Evolutionary conservation across 2,329 filamentous ascomycete species (phyloP), one percentile per base, ranked within the genome.

Genomic region (Cadophora sp.): DNA sequence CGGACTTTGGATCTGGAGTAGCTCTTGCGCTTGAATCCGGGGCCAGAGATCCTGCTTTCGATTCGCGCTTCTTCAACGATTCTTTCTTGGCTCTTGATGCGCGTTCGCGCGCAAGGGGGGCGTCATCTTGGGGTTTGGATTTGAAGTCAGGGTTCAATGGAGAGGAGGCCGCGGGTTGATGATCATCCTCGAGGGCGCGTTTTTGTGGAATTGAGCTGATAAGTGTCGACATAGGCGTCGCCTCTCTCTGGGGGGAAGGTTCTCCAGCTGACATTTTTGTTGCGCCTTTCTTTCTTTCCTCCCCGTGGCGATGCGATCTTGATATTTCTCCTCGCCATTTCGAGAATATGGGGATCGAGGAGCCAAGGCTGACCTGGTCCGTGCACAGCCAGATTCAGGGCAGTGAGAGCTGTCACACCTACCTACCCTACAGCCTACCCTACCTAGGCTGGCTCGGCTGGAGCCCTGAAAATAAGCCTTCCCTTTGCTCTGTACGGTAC

Each of bases 141-240:
- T 82, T 86, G 69, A 84, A 83, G 55, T 90, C 87, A 56, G 89
- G 88, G 73, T 94, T 94, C 69, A 94, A 85, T 33, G 91, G 91
- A 13, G 91, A 94, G 2, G 91, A 88, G 1, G 93, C 83, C 14
- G 88, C 84, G 4, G 91, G 91, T 68, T 85, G 85, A 78, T 94
- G 89, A 75, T 87, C 87, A 73, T 92, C 90, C 68, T 91, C 89
- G 36, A 91, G 82, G 24, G 83, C 81, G 67, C 89, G 88, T 74
- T 91, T 91, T 75, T 90, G 85, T 3, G 89, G 87, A 27, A 90
- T 80, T 11, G 83, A 83, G 60, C 83, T 80, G 41, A 69, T 65
- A 39, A 72, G 67, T 43, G 50, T 60, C 13, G 80, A 73, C 24
- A 76, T 77, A 33, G 81, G 79, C 7, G 80, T 82, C 20, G 79